Evolutionary conservation across 2,329 filamentous ascomycete genomes (phyloP), one percentile per base, ranked within the genome.

Genomic region (Talaromyces albobiverticillius): DNA sequence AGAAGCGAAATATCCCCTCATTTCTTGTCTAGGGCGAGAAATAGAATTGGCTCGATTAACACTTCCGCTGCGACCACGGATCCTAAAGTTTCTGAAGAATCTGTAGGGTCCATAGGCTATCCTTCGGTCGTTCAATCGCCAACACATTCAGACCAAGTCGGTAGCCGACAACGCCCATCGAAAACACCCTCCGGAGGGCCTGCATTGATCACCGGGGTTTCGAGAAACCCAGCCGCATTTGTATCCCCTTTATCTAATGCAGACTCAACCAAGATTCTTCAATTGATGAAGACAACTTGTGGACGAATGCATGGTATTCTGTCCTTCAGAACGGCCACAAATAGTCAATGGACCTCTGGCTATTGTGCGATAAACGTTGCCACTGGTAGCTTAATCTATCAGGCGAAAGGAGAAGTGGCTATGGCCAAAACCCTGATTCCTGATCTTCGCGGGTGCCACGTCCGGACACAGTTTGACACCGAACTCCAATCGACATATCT

Each of bases 361-460:
- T 79, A 78, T 56, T 79, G 76, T 62, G 76, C 76, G 16, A 79
- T 79, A 56, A 79, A 79, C 57, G 76, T 79, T 51, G 74, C 76
- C 25, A 74, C 73, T 8, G 76, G 76, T 40, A 78, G 75, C 61
- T 61, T 79, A 29, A 78, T 79, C 32, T 79, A 77, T 56, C 76
- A 79, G 59, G 74, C 75, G 2, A 78, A 78, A 59, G 76, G 76
- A 34, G 76, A 79, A 59, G 72, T 76, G 18, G 68, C 75, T 13
- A 64, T 74, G 53, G 71, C 74, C 18, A 78, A 77, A 60, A 77
- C 74, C 4, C 61, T 79, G 34, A 77, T 79, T 34, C 73, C 76
- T 13, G 76, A 79, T 61, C 66, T 79, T 31, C 72, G 76, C 48
- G 76, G 76, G 25, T 79, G 76, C 56, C 74, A 74, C 32, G 76